phyloP scores from a whole-genome alignment of 257 asterid genomes.

The Ballota nigra region DNA sequence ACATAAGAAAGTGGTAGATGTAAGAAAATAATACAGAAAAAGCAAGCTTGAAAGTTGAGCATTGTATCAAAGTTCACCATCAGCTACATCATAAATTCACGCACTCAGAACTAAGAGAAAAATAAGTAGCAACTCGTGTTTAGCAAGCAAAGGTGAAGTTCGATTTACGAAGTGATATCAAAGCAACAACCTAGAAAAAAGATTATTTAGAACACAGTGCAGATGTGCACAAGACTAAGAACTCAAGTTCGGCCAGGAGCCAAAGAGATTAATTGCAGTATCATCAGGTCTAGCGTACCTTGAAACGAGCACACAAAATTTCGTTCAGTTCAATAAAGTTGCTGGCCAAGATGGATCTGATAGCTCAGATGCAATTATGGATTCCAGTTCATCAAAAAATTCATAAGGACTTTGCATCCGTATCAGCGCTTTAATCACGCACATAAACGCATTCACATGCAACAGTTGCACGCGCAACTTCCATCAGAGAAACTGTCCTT shows the following conservation, averaged over 20 bases:
- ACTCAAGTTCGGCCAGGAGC: neutral
- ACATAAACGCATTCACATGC: slow-evolving; percentile 99
- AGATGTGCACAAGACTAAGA: slow-evolving; percentile 11
- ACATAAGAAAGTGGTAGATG: slow-evolving; percentile 22
- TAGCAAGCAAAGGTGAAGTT: slow-evolving; percentile 6
- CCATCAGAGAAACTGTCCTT: slow-evolving; percentile 97
- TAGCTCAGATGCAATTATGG: slow-evolving; percentile 95
- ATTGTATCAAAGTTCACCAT: neutral
- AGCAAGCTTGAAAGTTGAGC: neutral
- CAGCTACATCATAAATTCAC: neutral
- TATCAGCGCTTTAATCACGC: slow-evolving; percentile 93
- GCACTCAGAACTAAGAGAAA: neutral
- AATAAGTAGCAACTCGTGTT: slow-evolving; percentile 1
- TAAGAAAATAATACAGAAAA: slow-evolving; percentile 4
- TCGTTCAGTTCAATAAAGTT: slow-evolving; percentile 79
- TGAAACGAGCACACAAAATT: slow-evolving; percentile 93
- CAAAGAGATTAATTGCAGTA: neutral
- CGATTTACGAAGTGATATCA: neutral
- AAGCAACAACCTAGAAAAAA: neutral
- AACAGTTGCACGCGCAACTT: slow-evolving; percentile 94
- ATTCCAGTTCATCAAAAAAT: slow-evolving; percentile 89
- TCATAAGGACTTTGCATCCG: slow-evolving; percentile 99
- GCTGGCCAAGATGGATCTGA: slow-evolving; percentile 98
- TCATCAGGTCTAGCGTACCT: slow-evolving; percentile 48
- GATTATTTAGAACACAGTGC: neutral